phyloP scores from a whole-genome alignment of 1,139 yeast species.

The Geotrichum histeridarum region DNA sequence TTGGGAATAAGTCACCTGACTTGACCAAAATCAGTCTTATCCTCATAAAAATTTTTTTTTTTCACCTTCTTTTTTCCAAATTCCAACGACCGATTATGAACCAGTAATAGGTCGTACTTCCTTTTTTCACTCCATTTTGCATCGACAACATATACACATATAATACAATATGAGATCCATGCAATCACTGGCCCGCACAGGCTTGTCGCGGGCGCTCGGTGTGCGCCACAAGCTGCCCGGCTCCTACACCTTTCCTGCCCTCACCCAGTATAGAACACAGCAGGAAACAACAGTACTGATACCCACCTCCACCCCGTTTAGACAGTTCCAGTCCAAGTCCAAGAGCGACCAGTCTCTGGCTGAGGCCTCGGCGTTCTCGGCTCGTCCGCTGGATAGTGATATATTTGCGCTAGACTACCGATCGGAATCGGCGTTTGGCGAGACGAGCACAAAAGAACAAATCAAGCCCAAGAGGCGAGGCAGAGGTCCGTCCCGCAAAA shows the following conservation, averaged over 20 bases:
- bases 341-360: slow-evolving; percentile 5
- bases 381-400: not conserved
- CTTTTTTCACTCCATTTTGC: not conserved
- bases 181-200: slow-evolving; percentile 7
- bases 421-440: not conserved
- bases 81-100: not conserved
- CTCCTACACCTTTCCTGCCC: slow-evolving; percentile 6
- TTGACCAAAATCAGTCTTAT: not conserved
- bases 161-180: slow-evolving; percentile 2
- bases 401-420: slow-evolving; percentile 1
- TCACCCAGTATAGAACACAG: not conserved
- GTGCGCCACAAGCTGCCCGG: not conserved
- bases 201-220: not conserved
- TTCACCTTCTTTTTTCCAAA: not conserved
- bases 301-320: not conserved
- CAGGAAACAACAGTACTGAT: not conserved
- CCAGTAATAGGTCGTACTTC: not conserved
- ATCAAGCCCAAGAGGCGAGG: slow-evolving; percentile 8
- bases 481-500: slow-evolving; percentile 2
- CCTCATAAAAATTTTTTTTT: not conserved
- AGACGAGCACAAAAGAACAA: not conserved
- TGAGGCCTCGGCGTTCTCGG: not conserved
- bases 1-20: not conserved
- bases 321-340: slow-evolving; percentile 2
- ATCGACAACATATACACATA: not conserved